A percentile compares a stretch with the other conserved stretches of the same genome.
These are phyloP conservation scores for Hirsutella minnesotensis DNA, from an alignment of 2,329 filamentous ascomycete species.

Conservation along the genomic window DNA sequence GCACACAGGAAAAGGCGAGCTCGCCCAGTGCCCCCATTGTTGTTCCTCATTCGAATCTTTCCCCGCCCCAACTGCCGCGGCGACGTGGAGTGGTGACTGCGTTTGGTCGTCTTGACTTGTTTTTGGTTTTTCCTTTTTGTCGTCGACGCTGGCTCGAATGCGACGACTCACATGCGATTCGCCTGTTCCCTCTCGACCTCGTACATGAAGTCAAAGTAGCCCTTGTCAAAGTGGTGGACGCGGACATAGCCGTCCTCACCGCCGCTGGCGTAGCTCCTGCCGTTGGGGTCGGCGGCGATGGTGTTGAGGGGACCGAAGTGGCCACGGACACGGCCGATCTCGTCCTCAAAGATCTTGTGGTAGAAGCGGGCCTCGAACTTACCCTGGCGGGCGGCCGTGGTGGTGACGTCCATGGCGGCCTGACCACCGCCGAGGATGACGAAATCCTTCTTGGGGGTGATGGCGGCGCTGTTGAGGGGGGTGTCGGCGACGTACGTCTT, in stretches of 20 bases:
- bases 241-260: conserved; percentile 98
- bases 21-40: background rate
- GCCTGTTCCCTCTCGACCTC: conserved; percentile 84
- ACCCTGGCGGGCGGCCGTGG: conserved; percentile 84
- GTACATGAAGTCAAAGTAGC: conserved; percentile 97
- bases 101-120: background rate
- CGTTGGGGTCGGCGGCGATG: conserved; percentile 82
- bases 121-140: background rate
- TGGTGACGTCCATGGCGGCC: conserved; percentile 97
- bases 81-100: background rate
- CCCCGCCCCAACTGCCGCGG: background rate
- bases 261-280: conserved; percentile 86
- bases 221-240: conserved; percentile 96
- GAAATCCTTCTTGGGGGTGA: conserved; percentile 93
- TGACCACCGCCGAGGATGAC: conserved; percentile 97
- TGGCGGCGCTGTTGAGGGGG: conserved; percentile 87
- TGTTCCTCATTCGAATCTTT: background rate
- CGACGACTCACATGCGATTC: conserved; percentile 24
- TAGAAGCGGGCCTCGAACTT: conserved; percentile 99
- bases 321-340: conserved; percentile 91
- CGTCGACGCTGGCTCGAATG: conserved; percentile 9
- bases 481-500: conserved; percentile 92
- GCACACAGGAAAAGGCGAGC: conserved; percentile 22
- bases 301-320: conserved; percentile 98
- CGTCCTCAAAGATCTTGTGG: conserved; percentile 99